phyloP scores from a whole-genome alignment of 2,329 filamentous ascomycete species.

The Aspergillus sergii region DNA sequence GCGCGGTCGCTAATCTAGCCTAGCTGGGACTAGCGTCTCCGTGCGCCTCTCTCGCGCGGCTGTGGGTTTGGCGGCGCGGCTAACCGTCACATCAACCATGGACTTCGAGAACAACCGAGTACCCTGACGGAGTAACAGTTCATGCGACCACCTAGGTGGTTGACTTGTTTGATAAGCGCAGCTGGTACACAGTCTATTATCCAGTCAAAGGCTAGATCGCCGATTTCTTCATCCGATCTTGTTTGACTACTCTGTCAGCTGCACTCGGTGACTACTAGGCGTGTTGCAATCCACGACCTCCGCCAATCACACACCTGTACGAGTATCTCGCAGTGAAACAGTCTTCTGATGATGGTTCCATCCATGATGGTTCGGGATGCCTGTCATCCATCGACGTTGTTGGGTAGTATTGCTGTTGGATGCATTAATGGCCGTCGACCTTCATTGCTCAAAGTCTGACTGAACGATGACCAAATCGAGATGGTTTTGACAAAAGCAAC shows the following conservation, averaged over 20 bases:
- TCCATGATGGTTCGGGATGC: not conserved
- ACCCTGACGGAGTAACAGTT: not conserved
- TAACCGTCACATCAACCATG: slow-evolving; percentile 2
- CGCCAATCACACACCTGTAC: not conserved
- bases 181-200: not conserved
- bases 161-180: not conserved
- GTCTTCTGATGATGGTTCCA: not conserved
- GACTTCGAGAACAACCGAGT: not conserved
- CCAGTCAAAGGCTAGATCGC: not conserved
- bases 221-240: not conserved
- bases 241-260: not conserved
- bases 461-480: not conserved
- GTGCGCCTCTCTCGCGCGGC: slow-evolving; percentile 17
- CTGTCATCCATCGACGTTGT: not conserved
- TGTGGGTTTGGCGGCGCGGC: slow-evolving; percentile 15
- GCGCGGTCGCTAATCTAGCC: slow-evolving; percentile 50
- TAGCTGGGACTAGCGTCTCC: slow-evolving; percentile 35
- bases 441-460: not conserved
- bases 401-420: not conserved
- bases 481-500: not conserved
- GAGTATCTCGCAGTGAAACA: not conserved
- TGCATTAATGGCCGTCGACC: not conserved
- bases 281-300: not conserved
- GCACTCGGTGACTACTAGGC: not conserved
- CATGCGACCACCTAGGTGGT: not conserved